phyloP scores from a whole-genome alignment of 345 rosid species.

The Eucalyptus dawsonii region DNA sequence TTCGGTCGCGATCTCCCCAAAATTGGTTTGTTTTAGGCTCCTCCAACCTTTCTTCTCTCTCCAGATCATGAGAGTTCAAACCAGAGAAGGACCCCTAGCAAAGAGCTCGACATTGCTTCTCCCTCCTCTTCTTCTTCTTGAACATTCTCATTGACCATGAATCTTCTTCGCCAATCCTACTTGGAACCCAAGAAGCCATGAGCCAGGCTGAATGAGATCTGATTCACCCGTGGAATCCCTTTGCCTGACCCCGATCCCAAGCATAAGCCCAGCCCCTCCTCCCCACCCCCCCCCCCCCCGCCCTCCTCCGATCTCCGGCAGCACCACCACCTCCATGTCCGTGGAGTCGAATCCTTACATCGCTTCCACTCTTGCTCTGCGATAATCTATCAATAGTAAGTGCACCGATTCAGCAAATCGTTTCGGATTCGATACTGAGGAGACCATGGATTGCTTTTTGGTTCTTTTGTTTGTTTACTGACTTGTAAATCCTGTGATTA shows the following conservation, averaged over 20 bases:
- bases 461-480: not conserved
- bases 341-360: conserved; percentile 72
- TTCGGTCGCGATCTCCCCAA: too few relatives aligned
- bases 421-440: not conserved
- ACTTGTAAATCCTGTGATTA: not conserved
- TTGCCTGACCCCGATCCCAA: not conserved
- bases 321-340: conserved; percentile 66
- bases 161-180: not conserved
- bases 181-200: not conserved
- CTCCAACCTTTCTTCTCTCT: too few relatives aligned
- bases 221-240: not conserved
- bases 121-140: not conserved
- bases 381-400: conserved; percentile 47
- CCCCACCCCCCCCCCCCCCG: too few relatives aligned
- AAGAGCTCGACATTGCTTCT: too few relatives aligned
- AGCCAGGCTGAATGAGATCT: not conserved
- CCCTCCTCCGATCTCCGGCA: conserved; percentile 29
- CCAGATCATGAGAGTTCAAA: too few relatives aligned
- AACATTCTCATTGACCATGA: not conserved
- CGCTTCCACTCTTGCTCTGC: conserved; percentile 26
- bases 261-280: not conserved
- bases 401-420: not conserved
- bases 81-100: too few relatives aligned
- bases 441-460: not conserved
- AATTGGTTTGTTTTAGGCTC: too few relatives aligned